Base-by-base conservation (phyloP, 495 filamentous ascomycete genomes). In the Aspergillus homomorphus region DNA sequence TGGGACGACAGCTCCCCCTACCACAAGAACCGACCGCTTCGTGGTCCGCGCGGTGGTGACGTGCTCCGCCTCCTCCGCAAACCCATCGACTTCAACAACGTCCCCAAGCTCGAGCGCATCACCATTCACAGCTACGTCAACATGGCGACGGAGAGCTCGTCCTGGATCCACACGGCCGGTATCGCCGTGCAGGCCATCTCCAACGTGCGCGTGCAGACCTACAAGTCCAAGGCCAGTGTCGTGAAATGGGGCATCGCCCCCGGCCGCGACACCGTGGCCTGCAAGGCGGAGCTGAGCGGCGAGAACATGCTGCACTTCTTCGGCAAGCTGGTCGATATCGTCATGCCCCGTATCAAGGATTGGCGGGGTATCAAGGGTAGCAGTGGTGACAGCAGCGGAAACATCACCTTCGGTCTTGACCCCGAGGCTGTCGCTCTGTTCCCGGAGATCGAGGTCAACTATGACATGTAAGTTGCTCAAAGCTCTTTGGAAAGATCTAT, bases 1-100 rank as follows among this genome's bases (percentile, higher is more conserved):
- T 98, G 94, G 94, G 90, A 95, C 61, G 90, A 87, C 65, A 86
- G 85, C 51, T 96, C 90, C 1, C 92, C 91, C 2, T 98, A 98
- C 73, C 91, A 92, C 81, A 90, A 90, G 73, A 93, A 94, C 79
- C 83, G 94, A 49, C 86, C 87, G 2, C 83, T 89, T 62, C 89
- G 93, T 28, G 87, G 85, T 1, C 94, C 94, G 14, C 82, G 92
- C 60, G 92, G 94, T 49, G 81, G 86, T 53, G 73, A 80, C 30
- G 73, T 78, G 3, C 81, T 96, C 14, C 83, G 82, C 0, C 82
- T 95, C 1, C 72, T 94, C 16, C 87, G 89, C 62, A 84, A 86
- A 41, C 84, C 88, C 52, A 89, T 93, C 61, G 88, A 82, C 7
- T 96, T 91, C 79, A 84, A 82, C 60, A 96, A 95, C 73, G 80